A percentile compares a stretch with the other conserved stretches of the same genome.
Conservation (phyloP, 495 filamentous ascomycete species). For the Penicillium simplicissimum region DNA sequence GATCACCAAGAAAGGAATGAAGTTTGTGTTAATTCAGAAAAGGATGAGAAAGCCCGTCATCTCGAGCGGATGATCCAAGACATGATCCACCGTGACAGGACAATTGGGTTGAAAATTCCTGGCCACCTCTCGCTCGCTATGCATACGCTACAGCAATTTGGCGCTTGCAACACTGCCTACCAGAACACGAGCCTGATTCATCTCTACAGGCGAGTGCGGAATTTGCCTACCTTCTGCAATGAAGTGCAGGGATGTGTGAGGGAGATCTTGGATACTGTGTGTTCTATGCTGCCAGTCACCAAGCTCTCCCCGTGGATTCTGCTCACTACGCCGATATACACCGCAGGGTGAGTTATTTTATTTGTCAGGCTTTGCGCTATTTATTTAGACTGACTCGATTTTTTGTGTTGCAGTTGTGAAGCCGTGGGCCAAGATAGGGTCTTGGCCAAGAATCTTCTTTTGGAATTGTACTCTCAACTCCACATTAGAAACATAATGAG, state of each 20-base stretch:
- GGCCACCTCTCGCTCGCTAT: not conserved
- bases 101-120: constrained; percentile 9
- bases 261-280: constrained; percentile 17
- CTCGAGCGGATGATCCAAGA: constrained; percentile 10
- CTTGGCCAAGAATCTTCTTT: constrained; percentile 12
- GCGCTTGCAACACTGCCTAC: constrained; percentile 19
- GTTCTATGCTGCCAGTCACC: constrained; percentile 11
- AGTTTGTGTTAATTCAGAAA: not conserved
- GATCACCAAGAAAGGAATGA: not conserved
- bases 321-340: constrained; percentile 22
- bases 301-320: constrained; percentile 23
- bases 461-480: constrained; percentile 14
- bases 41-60: not conserved
- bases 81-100: constrained; percentile 17
- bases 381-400: not conserved
- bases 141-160: constrained; percentile 11
- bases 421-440: constrained; percentile 5
- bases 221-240: not conserved
- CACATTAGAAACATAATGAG: constrained; percentile 21
- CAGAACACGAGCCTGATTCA: constrained; percentile 17
- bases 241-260: constrained; percentile 20
- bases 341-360: constrained; percentile 11
- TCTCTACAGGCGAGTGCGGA: constrained; percentile 12
- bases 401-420: constrained; percentile 5
- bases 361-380: not conserved